Evolutionary conservation across 2,329 filamentous ascomycete genomes (phyloP).

Genomic region (Incumbomyces delicatus): DNA sequence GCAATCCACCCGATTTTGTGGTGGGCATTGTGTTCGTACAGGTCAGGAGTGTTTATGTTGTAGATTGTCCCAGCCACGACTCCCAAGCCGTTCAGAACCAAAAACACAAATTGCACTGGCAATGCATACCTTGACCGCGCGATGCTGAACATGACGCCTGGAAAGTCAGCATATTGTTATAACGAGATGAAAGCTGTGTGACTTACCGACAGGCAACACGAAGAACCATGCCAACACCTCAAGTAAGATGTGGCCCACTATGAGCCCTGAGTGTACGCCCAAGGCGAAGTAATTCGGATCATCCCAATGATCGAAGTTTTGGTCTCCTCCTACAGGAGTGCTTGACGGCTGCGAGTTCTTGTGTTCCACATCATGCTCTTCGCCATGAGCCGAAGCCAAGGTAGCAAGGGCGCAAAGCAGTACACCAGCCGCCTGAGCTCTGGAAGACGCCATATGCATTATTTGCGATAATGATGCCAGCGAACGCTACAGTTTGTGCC

Average conservation of each 20-base stretch:
- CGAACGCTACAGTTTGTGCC: too few species aligned
- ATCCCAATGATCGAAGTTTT: slow-evolving; percentile 21
- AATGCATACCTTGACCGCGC: slow-evolving; percentile 67
- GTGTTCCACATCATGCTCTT: slow-evolving; percentile 16
- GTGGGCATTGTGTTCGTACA: slow-evolving; percentile 82
- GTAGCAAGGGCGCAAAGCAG: slow-evolving; percentile 16
- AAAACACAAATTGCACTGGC: slow-evolving; percentile 57
- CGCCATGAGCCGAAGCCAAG: slow-evolving; percentile 15
- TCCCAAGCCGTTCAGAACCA: slow-evolving; percentile 54
- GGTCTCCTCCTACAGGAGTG: slow-evolving; percentile 13
- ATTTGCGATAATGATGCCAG: background rate
- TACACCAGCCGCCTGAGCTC: slow-evolving; percentile 14
- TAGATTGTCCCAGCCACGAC: slow-evolving; percentile 60
- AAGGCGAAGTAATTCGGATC: slow-evolving; percentile 33
- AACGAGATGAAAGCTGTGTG: background rate
- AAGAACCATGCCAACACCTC: slow-evolving; percentile 67
- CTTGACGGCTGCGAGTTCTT: slow-evolving; percentile 12
- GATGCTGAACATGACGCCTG: slow-evolving; percentile 78
- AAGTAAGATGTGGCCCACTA: slow-evolving; percentile 60
- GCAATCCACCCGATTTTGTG: slow-evolving; percentile 79
- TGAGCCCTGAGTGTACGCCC: slow-evolving; percentile 32
- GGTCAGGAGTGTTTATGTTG: slow-evolving; percentile 69
- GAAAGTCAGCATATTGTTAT: slow-evolving; percentile 8
- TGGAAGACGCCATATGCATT: slow-evolving; percentile 13
- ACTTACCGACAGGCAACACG: slow-evolving; percentile 60